These are phyloP conservation scores for Kalanchoe fedtschenkoi DNA, from an alignment of 164 flowering plant species.

Conservation along the genomic window DNA sequence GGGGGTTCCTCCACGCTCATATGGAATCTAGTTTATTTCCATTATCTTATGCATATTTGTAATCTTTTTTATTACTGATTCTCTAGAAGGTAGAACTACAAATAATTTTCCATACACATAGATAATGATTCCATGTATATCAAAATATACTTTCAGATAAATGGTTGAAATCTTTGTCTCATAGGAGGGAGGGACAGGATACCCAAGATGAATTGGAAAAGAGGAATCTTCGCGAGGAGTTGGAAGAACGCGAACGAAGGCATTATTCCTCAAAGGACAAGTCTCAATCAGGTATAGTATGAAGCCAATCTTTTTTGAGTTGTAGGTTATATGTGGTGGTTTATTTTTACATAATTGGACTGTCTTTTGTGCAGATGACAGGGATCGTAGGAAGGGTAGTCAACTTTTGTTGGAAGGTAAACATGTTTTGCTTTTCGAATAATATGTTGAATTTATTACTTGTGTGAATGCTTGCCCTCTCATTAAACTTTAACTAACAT, in stretches of 20 bases:
- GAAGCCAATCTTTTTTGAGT: not conserved
- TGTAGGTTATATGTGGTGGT: not conserved
- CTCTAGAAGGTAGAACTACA: too few relatives aligned
- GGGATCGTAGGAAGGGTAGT: slow-evolving; percentile 75
- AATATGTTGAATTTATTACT: not conserved
- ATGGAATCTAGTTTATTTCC: not conserved
- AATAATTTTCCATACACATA: too few relatives aligned
- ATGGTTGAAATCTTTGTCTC: not conserved
- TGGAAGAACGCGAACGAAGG: slow-evolving; percentile 80
- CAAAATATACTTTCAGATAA: not conserved
- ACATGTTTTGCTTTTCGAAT: not conserved
- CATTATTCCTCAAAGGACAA: slow-evolving; percentile 80
- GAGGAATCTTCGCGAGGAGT: slow-evolving; percentile 81
- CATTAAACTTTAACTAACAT: slow-evolving; percentile 8
- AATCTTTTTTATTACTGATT: too few relatives aligned
- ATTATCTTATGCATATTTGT: too few relatives aligned
- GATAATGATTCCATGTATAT: too few relatives aligned
- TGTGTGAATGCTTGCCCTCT: not conserved
- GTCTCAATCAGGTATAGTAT: slow-evolving; percentile 24
- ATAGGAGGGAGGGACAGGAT: slow-evolving; percentile 90
- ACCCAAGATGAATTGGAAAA: slow-evolving; percentile 83
- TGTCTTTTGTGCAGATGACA: slow-evolving; percentile 55
- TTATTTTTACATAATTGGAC: not conserved
- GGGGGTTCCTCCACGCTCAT: too few relatives aligned
- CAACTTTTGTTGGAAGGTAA: slow-evolving; percentile 82